A percentile compares a stretch with the other conserved stretches of the same genome.
These are phyloP conservation scores for Apiospora hydei DNA, from an alignment of 2,329 filamentous ascomycete genomes.

Conservation along the genomic window DNA sequence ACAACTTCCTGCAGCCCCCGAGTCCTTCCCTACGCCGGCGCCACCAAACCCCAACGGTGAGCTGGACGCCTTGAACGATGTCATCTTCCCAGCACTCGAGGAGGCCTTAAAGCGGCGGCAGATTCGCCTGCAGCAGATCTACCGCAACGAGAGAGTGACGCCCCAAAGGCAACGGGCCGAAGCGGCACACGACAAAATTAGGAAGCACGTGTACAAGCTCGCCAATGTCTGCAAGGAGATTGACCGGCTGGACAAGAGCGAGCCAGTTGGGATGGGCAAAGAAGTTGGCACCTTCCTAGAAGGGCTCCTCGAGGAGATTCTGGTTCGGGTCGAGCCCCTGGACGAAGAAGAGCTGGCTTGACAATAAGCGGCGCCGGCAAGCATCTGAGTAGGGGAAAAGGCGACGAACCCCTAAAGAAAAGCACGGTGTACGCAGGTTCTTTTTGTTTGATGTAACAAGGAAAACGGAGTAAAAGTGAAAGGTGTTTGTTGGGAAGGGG, in stretches of 20 bases:
- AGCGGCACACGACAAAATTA: conserved; percentile 81
- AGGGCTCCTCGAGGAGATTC: conserved; percentile 89
- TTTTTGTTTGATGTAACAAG: conserved; percentile 7
- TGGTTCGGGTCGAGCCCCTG: conserved; percentile 88
- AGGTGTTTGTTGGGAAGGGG: not conserved
- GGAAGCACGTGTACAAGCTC: conserved; percentile 82
- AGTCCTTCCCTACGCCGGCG: conserved; percentile 63
- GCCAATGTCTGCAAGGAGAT: conserved; percentile 87
- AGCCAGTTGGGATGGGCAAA: conserved; percentile 91
- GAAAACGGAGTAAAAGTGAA: not conserved
- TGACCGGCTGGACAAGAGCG: conserved; percentile 84
- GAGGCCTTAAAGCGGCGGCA: conserved; percentile 85
- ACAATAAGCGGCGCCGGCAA: not conserved
- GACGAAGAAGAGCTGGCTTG: conserved; percentile 68
- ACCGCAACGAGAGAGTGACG: conserved; percentile 56
- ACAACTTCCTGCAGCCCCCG: conserved; percentile 43
- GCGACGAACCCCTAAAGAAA: not conserved
- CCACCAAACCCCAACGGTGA: conserved; percentile 69
- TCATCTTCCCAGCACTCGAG: conserved; percentile 92
- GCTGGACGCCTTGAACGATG: conserved; percentile 85
- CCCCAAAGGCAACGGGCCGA: conserved; percentile 73
- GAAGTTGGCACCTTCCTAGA: conserved; percentile 90
- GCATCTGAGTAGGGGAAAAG: not conserved
- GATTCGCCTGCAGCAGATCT: conserved; percentile 63
- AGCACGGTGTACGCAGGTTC: not conserved